Percentiles rank a stretch among this genome's conserved stretches.
phyloP scores from a whole-genome alignment of 1,139 yeast species.

The Hemisphaericaspora subhashii region DNA sequence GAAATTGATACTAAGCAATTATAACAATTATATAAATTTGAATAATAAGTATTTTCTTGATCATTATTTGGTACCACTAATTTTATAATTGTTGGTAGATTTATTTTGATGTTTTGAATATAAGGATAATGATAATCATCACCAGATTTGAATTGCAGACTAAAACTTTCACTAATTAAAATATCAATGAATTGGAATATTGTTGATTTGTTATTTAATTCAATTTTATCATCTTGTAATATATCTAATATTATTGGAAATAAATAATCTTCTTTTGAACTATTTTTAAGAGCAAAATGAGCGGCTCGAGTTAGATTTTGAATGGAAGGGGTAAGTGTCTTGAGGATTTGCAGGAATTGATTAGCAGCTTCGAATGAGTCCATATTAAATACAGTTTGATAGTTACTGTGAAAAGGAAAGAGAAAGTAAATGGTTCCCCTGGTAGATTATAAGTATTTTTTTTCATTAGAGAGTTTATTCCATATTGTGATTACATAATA shows the following conservation, averaged over 20 bases:
- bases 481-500: background rate
- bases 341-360: constrained; percentile 62
- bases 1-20: constrained; percentile 41
- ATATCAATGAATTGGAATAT: constrained; percentile 70
- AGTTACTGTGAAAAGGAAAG: background rate
- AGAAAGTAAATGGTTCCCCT: no score
- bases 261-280: constrained; percentile 68
- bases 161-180: constrained; percentile 40
- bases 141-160: constrained; percentile 21
- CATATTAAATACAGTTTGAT: constrained; percentile 34
- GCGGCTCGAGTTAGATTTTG: constrained; percentile 56
- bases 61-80: constrained; percentile 50
- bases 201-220: constrained; percentile 63
- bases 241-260: constrained; percentile 70
- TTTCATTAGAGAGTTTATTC: no score
- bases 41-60: no score
- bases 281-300: constrained; percentile 57
- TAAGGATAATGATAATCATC: constrained; percentile 43
- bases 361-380: constrained; percentile 80
- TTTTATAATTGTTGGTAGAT: constrained; percentile 48
- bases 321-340: constrained; percentile 61
- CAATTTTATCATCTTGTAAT: constrained; percentile 47
- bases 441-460: no score
- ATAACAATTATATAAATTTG: constrained; percentile 51
- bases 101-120: constrained; percentile 40